Conservation (phyloP, 2,329 filamentous ascomycete genomes). For the Ophiocordyceps sinensis region DNA sequence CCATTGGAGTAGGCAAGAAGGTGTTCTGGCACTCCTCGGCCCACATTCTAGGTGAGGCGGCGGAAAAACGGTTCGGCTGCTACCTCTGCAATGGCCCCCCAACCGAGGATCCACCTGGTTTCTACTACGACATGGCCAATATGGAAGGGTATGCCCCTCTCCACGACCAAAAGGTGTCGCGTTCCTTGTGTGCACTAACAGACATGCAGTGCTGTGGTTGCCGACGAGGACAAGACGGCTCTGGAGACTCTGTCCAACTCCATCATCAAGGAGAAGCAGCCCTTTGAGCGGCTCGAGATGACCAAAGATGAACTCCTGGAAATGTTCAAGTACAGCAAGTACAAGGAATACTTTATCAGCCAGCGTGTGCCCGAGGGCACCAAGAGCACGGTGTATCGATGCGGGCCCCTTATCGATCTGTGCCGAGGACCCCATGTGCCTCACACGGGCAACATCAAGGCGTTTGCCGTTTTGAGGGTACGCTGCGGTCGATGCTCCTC, state of each 20-base stretch:
- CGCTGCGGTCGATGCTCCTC: conserved; percentile 1
- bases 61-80: conserved; percentile 81
- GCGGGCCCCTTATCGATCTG: conserved; percentile 85
- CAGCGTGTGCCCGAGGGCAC: conserved; percentile 60
- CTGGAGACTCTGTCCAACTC: conserved; percentile 67
- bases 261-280: conserved; percentile 93
- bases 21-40: conserved; percentile 98
- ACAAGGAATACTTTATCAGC: conserved; percentile 93
- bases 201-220: conserved; percentile 49
- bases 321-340: conserved; percentile 95
- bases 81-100: conserved; percentile 88
- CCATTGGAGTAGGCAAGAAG: conserved; percentile 49
- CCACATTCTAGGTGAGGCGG: conserved; percentile 89
- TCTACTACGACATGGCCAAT: conserved; percentile 92
- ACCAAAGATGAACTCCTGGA: conserved; percentile 84
- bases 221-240: conserved; percentile 73
- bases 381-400: conserved; percentile 86
- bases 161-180: neutral
- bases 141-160: conserved; percentile 19
- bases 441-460: conserved; percentile 81
- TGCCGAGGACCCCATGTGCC: conserved; percentile 92
- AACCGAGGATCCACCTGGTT: conserved; percentile 60
- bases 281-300: conserved; percentile 77
- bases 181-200: conserved; percentile 6
- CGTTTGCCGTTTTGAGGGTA: conserved; percentile 80